A percentile compares a stretch with the other conserved stretches of the same genome.
These are phyloP conservation scores for Chlorella sp. DNA, from an alignment of 139 green algal species.

Conservation along the genomic window DNA sequence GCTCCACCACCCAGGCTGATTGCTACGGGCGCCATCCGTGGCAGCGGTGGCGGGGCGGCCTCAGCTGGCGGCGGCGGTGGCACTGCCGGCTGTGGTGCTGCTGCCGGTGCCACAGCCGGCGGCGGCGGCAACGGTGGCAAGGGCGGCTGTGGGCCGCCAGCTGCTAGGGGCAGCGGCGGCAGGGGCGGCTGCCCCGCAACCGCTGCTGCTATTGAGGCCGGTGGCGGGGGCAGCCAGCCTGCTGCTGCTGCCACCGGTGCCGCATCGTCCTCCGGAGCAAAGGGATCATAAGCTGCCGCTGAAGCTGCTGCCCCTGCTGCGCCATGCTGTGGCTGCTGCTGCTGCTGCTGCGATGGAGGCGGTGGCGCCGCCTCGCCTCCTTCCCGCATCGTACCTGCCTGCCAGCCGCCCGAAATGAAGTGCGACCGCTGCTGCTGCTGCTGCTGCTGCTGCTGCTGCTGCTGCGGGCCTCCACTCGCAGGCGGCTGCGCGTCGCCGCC, in stretches of 20 bases:
- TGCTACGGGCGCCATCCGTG: background rate
- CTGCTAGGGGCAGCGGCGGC: background rate
- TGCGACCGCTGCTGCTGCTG: background rate
- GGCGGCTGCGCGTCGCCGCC: background rate
- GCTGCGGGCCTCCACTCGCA: background rate
- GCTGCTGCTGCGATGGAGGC: background rate
- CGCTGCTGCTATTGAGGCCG: background rate
- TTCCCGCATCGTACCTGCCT: slow-evolving; percentile 4
- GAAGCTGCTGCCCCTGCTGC: background rate
- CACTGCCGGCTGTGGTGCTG: background rate
- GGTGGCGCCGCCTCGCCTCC: background rate
- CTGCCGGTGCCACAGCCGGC: no score
- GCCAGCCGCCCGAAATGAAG: slow-evolving; percentile 25
- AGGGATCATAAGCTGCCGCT: background rate
- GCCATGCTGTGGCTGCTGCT: slow-evolving; percentile 6
- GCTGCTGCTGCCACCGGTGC: background rate
- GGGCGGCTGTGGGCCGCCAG: background rate
- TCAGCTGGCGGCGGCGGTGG: background rate
- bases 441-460: slow-evolving; percentile 4
- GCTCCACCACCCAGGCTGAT: background rate
- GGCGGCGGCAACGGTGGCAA: background rate
- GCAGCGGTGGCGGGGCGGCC: background rate
- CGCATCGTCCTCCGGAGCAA: background rate
- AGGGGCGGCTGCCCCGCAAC: background rate
- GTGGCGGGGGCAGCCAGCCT: background rate